Evolutionary conservation across 2,329 filamentous ascomycete species (phyloP), one percentile per base, ranked within the genome.

Genomic region (Calonectria multiphialidica): DNA sequence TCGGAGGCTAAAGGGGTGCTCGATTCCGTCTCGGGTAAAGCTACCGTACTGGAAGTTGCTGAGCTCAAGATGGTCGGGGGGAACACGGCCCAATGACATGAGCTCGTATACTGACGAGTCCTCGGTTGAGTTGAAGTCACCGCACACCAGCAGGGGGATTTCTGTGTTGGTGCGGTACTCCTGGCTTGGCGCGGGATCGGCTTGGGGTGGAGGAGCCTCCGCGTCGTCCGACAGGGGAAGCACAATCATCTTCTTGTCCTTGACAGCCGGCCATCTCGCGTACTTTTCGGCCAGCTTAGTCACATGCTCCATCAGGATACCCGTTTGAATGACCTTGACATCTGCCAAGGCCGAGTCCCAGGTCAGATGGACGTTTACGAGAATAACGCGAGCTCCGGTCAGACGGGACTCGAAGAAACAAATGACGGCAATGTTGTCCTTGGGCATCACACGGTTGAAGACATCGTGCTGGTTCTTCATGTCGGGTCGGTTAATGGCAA

Each of bases 381-480:
- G 92, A 74, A 99, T 98, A 80, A 98, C 87, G 69, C 97, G 93
- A 16, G 95, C 93, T n/a, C 97, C 97, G 0, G 96, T 98, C 72
- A 91, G 87, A 44, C 96, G 92, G 80, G 98, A 98, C 84, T 99
- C 97, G 74, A 99, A 91, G 87, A 98, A 98, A 68, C 94, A 92
- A 59, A 98, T 91, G 59, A 98, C 93, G 18, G 94, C 97, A 83
- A 99, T 98, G 82, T 98, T 96, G 87, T 99, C 97, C 85, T 97
- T 95, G 73, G 96, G 96, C 97, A 98, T 98, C 72, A 99, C 94
- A 33, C 97, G 94, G 83, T 99, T 99, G 89, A 98, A 98, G 70
- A 98, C 96, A 80, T 99, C 97, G 81, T 98, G 95, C 80, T 98
- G 95, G 69, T 96, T 95, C 86, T 98, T 98, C 91, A 98, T 98